These are phyloP conservation scores for Astrothelium subdiscretum DNA, from an alignment of 495 filamentous ascomycete genomes.

Conservation along the genomic window DNA sequence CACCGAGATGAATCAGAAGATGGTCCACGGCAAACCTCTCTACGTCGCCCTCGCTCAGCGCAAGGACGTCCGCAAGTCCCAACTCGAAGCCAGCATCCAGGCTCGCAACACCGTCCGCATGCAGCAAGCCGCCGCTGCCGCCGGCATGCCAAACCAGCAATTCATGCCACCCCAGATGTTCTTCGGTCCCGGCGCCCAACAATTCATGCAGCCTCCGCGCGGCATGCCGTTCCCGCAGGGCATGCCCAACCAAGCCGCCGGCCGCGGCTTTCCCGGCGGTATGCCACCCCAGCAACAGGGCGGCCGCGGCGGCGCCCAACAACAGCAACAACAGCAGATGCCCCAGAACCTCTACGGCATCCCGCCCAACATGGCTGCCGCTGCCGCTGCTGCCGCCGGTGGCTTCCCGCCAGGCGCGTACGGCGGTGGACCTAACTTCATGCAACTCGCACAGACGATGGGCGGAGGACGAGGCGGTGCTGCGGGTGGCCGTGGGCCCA, in stretches of 20 bases:
- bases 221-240: slow-evolving; percentile 79
- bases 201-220: slow-evolving; percentile 64
- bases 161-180: slow-evolving; percentile 71
- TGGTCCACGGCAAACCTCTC: slow-evolving; percentile 93
- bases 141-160: slow-evolving; percentile 75
- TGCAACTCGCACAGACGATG: slow-evolving; percentile 39
- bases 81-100: slow-evolving; percentile 98
- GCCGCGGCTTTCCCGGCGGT: slow-evolving; percentile 69
- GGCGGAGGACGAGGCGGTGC: slow-evolving; percentile 49
- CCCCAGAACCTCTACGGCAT: slow-evolving; percentile 69
- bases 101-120: slow-evolving; percentile 95
- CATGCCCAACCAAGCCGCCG: slow-evolving; percentile 71
- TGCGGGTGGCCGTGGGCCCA: slow-evolving; percentile 52
- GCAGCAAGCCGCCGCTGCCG: slow-evolving; percentile 91
- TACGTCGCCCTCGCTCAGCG: slow-evolving; percentile 97
- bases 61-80: slow-evolving; percentile 97
- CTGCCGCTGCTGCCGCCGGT: too few species aligned
- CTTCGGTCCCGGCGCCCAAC: slow-evolving; percentile 47
- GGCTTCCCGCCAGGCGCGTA: slow-evolving; percentile 30
- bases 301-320: slow-evolving; percentile 69
- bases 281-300: slow-evolving; percentile 78
- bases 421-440: slow-evolving; percentile 24
- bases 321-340: slow-evolving; percentile 73
- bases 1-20: slow-evolving; percentile 97
- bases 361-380: slow-evolving; percentile 57